Base-by-base conservation (phyloP, 2,329 filamentous ascomycete genomes). In the Fusarium multiceps region DNA sequence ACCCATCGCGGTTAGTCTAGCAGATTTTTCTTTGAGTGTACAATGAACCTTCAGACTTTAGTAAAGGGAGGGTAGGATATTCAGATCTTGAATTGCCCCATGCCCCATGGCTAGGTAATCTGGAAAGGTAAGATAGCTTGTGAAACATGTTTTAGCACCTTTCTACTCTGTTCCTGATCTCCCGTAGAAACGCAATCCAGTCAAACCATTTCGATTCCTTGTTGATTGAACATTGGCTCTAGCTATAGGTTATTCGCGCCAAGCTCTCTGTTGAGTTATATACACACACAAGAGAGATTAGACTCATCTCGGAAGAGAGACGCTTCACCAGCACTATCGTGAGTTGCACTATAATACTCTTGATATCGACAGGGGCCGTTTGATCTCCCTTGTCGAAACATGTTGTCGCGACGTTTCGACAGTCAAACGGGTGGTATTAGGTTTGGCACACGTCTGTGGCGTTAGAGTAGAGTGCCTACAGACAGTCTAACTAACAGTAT, bases 381-480 rank as follows among this genome's bases (percentile, higher is more conserved):
- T 48, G 49, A 69, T 69, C 43, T 51, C 53, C 25, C 14, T 30
- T 21, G 23, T 60, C 55, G 55, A 60, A 54, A 67, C 53, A 57
- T 55, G 34, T 53, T 12, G 43, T 46, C 43, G 32, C 55, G 54
- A 55, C 43, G 45, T 55, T 68, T 61, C 66, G 53, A 58, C 34
- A 50, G 41, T 30, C 28, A 49, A 40, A 28, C 18, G 23, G 49
- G 27, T n/a, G 41, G 21, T 42, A 20, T 27, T 50, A 37, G 40
- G 12, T 55, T 60, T 65, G 62, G 58, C 45, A 65, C 48, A 64
- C 60, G 45, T 61, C 51, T 69, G 72, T 72, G 72, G 71, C 71
- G 69, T 53, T 47, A 49, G 45, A 56, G 47, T n/a, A 34, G 34
- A 37, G 34, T 37, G 34, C 34, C 34, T 37, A 37, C 34, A 34